Conservation (phyloP, 2,329 filamentous ascomycete genomes). For the Lecanicillium sp. region DNA sequence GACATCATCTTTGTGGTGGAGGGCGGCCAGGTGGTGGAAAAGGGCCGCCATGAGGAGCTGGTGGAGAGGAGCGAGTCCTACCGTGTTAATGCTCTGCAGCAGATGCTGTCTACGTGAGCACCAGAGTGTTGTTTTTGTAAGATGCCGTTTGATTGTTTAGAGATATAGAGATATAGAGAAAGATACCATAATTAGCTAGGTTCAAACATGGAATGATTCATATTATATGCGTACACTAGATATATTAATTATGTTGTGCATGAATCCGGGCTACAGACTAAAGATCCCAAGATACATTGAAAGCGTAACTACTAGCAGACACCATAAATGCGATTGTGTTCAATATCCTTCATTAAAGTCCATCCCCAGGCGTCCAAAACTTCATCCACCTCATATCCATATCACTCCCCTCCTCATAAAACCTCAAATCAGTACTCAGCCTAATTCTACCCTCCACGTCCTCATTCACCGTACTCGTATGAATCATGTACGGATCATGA, state of each 20-base stretch:
- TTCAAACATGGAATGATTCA: no score
- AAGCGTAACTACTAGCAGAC: no score
- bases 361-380: conserved; percentile 20
- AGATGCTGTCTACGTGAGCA: conserved; percentile 29
- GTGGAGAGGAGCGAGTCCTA: conserved; percentile 45
- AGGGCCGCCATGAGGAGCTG: conserved; percentile 46
- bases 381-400: conserved; percentile 4
- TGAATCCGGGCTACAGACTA: no score
- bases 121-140: no score
- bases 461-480: conserved; percentile 44
- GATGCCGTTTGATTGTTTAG: no score
- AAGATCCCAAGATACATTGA: no score
- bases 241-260: no score
- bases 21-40: conserved; percentile 42
- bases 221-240: no score
- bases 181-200: no score
- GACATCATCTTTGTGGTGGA: conserved; percentile 52
- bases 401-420: conserved; percentile 15
- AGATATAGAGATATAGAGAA: no score
- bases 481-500: conserved; percentile 31
- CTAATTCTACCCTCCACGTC: conserved; percentile 41
- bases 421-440: conserved; percentile 44
- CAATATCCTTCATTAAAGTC: no score
- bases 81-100: conserved; percentile 42
- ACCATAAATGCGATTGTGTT: no score